Base-by-base conservation (phyloP, 73 alveolate genomes). In the Uronychia setigera region DNA sequence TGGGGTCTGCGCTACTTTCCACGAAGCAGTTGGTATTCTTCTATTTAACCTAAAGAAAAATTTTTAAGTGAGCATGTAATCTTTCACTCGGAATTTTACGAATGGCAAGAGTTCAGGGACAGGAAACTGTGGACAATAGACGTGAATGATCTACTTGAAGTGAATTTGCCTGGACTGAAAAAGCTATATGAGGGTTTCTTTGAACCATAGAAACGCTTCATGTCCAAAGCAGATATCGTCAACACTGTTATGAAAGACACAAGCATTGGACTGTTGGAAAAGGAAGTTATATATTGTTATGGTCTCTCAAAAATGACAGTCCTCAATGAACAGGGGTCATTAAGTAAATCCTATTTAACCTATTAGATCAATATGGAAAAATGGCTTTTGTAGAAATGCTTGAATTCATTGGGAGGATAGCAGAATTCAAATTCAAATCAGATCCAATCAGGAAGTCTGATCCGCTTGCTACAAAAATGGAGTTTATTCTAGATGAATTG, bases 31-130 rank as follows among this genome's bases (percentile, higher is more conserved):
- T 19, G 60, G 87, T 28, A 88, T 59, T 32, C 57, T 88, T 26
- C 87, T 88, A 33, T 60, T 74, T 1, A 91, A 92, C 13, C 82
- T 46, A 5, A 46, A 46, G 67, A 19, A 46, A 46, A 46, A 46
- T 46, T 11, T 19, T 46, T 82, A 32, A 31, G 35, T 19, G 82
- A 82, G 1, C 57, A 85, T 58, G 74, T 91, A 27, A 1, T 81
- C 14, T 59, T 67, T 19, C 35, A 76, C 58, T 46, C 85, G 29
- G 25, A 58, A 0, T 77, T 77, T 13, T 76, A 74, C 35, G 79
- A 78, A 14, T 85, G 96, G 93, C 84, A 85, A 59, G 88, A 85
- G 74, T 91, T 85, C 77, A 28, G 96, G 34, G 93, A 86, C 35
- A 67, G 80, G 58, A 59, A 46, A 26, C 67, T 85, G 31, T 90